Percentiles rank a stretch among this genome's conserved stretches.
Conservation (phyloP, 768 basidiomycete genomes). For the Lactarius psammicola region DNA sequence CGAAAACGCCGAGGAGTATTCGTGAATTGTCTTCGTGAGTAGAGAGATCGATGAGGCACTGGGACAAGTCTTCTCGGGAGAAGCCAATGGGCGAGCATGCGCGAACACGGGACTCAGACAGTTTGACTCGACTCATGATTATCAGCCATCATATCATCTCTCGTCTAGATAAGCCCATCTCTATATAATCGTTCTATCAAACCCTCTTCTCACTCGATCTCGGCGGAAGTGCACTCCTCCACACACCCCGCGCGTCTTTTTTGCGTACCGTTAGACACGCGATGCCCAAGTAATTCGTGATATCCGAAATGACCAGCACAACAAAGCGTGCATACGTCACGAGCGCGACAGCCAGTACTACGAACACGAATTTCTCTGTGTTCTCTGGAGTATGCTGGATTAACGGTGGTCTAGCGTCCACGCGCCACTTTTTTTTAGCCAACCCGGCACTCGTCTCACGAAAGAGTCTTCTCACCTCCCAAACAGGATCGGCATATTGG, state of each 20-base stretch:
- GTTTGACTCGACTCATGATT: constrained; percentile 5
- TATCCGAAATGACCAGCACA: constrained; percentile 77
- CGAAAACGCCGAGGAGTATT: constrained; percentile 13
- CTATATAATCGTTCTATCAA: not conserved
- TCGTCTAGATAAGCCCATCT: constrained; percentile 4
- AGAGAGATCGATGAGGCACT: constrained; percentile 20
- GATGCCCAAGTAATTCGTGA: constrained; percentile 90
- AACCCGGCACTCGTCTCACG: not conserved
- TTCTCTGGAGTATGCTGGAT: constrained; percentile 66
- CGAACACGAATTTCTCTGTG: constrained; percentile 68
- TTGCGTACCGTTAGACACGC: constrained; percentile 93
- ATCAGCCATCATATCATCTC: not conserved
- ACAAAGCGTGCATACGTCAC: constrained; percentile 76
- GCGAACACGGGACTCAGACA: not conserved
- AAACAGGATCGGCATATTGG: constrained; percentile 67
- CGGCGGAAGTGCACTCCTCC: constrained; percentile 42
- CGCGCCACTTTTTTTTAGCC: not conserved
- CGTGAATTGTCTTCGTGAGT: not conserved
- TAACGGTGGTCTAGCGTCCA: constrained; percentile 52
- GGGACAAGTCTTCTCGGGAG: constrained; percentile 7
- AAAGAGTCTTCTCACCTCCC: constrained; percentile 52
- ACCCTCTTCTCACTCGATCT: constrained; percentile 26
- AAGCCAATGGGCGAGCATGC: constrained; percentile 20
- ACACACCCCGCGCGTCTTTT: constrained; percentile 68
- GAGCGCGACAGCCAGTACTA: constrained; percentile 67